A percentile compares a stretch with the other conserved stretches of the same genome.
These are phyloP conservation scores for Bipolaris cookei DNA, from an alignment of 2,329 filamentous ascomycete species.

Conservation along the genomic window DNA sequence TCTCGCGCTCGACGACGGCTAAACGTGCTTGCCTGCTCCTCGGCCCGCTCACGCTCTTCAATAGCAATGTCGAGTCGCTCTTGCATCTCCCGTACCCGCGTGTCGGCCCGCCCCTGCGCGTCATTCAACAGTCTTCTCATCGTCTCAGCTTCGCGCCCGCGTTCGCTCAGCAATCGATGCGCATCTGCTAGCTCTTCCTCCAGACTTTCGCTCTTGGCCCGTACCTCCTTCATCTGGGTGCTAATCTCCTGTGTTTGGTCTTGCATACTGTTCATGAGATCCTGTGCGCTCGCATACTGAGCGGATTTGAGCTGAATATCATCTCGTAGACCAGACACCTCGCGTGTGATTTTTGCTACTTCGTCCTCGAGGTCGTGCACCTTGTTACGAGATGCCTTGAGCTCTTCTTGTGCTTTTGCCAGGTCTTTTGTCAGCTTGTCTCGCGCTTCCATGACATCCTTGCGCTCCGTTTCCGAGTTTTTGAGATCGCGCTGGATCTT, in stretches of 20 bases:
- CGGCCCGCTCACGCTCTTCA: slow-evolving; percentile 91
- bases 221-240: slow-evolving; percentile 88
- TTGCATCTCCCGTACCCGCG: slow-evolving; percentile 85
- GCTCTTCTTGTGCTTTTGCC: slow-evolving; percentile 73
- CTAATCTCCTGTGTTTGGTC: slow-evolving; percentile 88
- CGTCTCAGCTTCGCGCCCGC: slow-evolving; percentile 89
- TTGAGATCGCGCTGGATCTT: slow-evolving; percentile 78
- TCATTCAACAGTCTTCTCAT: slow-evolving; percentile 90
- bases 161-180: slow-evolving; percentile 82
- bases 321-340: slow-evolving; percentile 72
- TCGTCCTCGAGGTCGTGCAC: slow-evolving; percentile 79
- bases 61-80: slow-evolving; percentile 85
- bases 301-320: slow-evolving; percentile 84
- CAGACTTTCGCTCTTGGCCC: slow-evolving; percentile 79
- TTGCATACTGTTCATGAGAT: slow-evolving; percentile 87
- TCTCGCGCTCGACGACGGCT: slow-evolving; percentile 80
- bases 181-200: slow-evolving; percentile 93
- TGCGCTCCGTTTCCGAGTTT: slow-evolving; percentile 77
- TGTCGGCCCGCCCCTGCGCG: slow-evolving; percentile 81
- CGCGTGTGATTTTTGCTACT: slow-evolving; percentile 69
- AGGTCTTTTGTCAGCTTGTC: slow-evolving; percentile 77
- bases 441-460: slow-evolving; percentile 74
- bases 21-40: slow-evolving; percentile 84
- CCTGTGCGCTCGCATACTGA: slow-evolving; percentile 85
- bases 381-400: slow-evolving; percentile 61